Conservation (phyloP, 2,329 filamentous ascomycete genomes). For the Neophaeococcomyces aloes region DNA sequence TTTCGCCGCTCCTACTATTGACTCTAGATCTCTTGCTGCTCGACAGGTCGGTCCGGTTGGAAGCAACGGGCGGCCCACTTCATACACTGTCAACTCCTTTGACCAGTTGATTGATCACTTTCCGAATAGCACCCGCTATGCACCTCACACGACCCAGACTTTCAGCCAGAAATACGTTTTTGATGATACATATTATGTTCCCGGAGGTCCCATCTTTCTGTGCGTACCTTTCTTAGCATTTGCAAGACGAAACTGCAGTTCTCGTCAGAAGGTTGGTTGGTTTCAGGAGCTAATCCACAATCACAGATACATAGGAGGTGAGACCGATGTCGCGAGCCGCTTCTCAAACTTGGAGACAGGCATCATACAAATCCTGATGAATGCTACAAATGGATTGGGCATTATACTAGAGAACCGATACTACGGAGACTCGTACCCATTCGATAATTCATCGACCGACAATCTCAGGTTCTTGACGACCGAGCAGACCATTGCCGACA, state of each 20-base stretch:
- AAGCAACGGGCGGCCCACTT: slow-evolving; percentile 15
- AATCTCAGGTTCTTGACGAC: slow-evolving; percentile 34
- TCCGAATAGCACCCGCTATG: slow-evolving; percentile 14
- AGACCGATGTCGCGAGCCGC: slow-evolving; percentile 31
- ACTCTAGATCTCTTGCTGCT: background rate
- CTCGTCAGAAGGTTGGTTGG: slow-evolving; percentile 26
- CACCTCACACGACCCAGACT: slow-evolving; percentile 29
- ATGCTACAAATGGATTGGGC: slow-evolving; percentile 44
- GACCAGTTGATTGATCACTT: slow-evolving; percentile 20
- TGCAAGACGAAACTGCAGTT: slow-evolving; percentile 34
- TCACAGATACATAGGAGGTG: slow-evolving; percentile 19
- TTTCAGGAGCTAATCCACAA: slow-evolving; percentile 25
- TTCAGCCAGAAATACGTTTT: slow-evolving; percentile 48
- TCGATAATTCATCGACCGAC: slow-evolving; percentile 29
- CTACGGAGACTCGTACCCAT: slow-evolving; percentile 34
- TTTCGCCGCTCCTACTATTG: slow-evolving; percentile 2
- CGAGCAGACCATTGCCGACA: slow-evolving; percentile 35
- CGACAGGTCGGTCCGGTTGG: slow-evolving; percentile 14
- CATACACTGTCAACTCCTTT: slow-evolving; percentile 16
- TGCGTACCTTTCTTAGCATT: slow-evolving; percentile 20
- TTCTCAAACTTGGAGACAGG: slow-evolving; percentile 35
- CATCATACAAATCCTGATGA: slow-evolving; percentile 45
- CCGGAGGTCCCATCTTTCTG: slow-evolving; percentile 43
- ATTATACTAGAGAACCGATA: slow-evolving; percentile 35
- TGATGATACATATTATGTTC: slow-evolving; percentile 43